phyloP scores from a whole-genome alignment of 2,329 filamentous ascomycete species.

The Sporothrix pseudoabietina region DNA sequence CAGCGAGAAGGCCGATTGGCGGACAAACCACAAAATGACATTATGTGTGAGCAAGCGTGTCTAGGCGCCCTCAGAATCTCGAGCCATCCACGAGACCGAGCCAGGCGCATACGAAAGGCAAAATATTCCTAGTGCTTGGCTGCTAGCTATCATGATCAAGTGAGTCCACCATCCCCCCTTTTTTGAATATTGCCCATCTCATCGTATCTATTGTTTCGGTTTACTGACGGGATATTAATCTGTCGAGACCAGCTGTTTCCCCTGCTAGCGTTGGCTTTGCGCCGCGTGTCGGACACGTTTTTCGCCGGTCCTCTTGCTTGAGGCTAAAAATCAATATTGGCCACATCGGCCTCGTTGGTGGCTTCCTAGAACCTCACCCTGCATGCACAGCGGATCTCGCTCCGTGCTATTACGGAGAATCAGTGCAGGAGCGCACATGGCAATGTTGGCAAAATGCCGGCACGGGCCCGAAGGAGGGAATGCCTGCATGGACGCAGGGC shows the following conservation, averaged over 20 bases:
- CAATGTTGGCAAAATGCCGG: not conserved
- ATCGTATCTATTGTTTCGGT: not conserved
- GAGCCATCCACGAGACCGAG: not conserved
- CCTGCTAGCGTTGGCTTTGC: not conserved
- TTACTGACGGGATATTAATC: not conserved
- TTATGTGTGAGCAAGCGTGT: not conserved
- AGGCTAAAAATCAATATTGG: conserved; percentile 8
- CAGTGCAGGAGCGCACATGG: not conserved
- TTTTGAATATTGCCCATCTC: not conserved
- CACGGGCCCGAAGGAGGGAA: not conserved
- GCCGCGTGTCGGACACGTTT: conserved; percentile 18
- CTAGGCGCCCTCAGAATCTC: not conserved
- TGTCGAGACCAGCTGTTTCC: not conserved
- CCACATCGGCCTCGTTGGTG: not conserved
- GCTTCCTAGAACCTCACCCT: not conserved
- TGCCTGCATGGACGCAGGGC: conserved; percentile 5
- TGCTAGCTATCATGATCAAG: not conserved
- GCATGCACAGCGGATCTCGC: not conserved
- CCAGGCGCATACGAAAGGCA: not conserved
- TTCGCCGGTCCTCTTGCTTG: not conserved
- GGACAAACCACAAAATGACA: not conserved
- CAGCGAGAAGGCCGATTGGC: not conserved
- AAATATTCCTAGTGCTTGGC: not conserved
- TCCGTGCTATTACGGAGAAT: not conserved
- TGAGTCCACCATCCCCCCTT: not conserved